Percentiles rank a stretch among this genome's conserved stretches.
phyloP scores from a whole-genome alignment of 2,329 filamentous ascomycete species.

The Colletotrichum lentis region DNA sequence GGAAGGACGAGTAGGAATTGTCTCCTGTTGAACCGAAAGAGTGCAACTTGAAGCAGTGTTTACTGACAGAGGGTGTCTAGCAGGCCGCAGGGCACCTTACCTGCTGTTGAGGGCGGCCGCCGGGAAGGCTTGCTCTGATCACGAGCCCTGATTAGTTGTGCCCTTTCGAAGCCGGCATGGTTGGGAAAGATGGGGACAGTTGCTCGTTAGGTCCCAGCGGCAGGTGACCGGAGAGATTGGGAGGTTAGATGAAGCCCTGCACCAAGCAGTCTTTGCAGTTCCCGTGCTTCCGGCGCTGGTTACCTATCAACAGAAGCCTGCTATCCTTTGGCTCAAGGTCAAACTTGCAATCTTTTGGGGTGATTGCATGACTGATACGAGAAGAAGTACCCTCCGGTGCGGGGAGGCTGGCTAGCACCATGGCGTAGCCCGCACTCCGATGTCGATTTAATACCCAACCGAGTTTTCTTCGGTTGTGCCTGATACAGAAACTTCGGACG shows the following conservation, averaged over 20 bases:
- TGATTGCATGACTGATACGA: background rate
- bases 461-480: too few species aligned
- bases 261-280: background rate
- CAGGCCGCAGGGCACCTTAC: background rate
- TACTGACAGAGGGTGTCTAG: too few species aligned
- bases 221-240: constrained; percentile 5
- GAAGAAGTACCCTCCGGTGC: background rate
- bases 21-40: background rate
- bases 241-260: background rate
- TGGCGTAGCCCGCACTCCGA: background rate
- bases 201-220: background rate
- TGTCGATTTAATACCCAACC: too few species aligned
- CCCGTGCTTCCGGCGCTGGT: background rate
- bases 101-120: background rate
- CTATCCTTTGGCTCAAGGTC: background rate
- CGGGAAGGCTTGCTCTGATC: background rate
- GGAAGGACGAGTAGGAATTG: too few species aligned
- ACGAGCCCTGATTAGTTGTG: background rate
- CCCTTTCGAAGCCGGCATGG: background rate
- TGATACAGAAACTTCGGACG: too few species aligned
- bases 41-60: background rate
- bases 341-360: background rate
- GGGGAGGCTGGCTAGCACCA: background rate
- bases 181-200: background rate
- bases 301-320: background rate